Conservation (phyloP, 805 yeast species). For the Wilhelminamyces savonicus region DNA sequence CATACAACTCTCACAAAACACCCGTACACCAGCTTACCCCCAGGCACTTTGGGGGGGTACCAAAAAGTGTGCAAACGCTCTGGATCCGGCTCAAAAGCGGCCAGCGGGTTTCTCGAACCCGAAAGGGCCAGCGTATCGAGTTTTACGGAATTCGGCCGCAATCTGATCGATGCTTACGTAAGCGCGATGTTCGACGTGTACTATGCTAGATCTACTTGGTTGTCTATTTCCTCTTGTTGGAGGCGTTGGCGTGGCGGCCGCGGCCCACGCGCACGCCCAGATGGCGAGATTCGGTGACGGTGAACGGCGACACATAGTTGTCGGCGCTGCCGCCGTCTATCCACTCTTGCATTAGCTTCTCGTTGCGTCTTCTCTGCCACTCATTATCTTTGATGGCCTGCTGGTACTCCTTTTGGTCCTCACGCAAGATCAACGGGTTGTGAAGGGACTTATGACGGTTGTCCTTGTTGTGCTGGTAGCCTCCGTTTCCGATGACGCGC, state of each 20-base stretch:
- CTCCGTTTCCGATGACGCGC: constrained; percentile 71
- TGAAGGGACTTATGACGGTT: constrained; percentile 44
- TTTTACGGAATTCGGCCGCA: no score
- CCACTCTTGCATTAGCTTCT: constrained; percentile 80
- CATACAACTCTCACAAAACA: no score
- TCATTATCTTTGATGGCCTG: constrained; percentile 82
- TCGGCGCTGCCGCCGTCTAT: constrained; percentile 93
- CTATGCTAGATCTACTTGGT: no score
- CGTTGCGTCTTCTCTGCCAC: constrained; percentile 82
- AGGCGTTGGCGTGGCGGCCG: constrained; percentile 74
- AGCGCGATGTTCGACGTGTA: no score
- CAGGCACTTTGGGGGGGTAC: no score
- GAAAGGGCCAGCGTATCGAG: no score
- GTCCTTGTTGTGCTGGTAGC: constrained; percentile 66
- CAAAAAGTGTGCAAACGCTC: no score
- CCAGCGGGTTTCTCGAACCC: no score
- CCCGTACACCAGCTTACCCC: no score
- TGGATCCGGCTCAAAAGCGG: no score
- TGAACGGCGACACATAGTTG: constrained; percentile 82
- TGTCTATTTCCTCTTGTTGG: no score
- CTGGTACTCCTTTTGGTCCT: constrained; percentile 91
- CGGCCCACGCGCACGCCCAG: constrained; percentile 77
- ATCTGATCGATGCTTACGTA: no score
- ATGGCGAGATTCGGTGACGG: constrained; percentile 34
- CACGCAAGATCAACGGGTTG: constrained; percentile 60